A percentile compares a stretch with the other conserved stretches of the same genome.
Evolutionary conservation across 2,329 filamentous ascomycete genomes (phyloP).

Genomic region (Onygena corvina): DNA sequence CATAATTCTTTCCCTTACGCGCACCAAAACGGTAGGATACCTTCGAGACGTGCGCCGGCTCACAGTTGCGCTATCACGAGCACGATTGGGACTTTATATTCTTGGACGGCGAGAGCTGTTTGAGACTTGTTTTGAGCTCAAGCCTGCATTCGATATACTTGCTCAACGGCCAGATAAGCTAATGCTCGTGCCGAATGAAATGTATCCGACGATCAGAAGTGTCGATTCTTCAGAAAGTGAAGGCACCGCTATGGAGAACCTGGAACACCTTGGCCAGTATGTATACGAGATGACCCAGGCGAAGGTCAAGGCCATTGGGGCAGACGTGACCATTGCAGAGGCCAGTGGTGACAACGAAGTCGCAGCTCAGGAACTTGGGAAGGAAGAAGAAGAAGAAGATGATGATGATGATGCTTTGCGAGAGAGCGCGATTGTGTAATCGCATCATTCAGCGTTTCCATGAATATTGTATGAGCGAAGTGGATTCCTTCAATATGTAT

Average conservation of each 20-base stretch:
- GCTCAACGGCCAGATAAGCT: slow-evolving; percentile 70
- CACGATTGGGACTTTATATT: slow-evolving; percentile 81
- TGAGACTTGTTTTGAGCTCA: slow-evolving; percentile 75
- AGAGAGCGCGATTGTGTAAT: slow-evolving; percentile 8
- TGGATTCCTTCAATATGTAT: not conserved
- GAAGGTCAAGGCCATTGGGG: slow-evolving; percentile 48
- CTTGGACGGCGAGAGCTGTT: slow-evolving; percentile 81
- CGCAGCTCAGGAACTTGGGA: slow-evolving; percentile 22
- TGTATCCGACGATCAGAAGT: slow-evolving; percentile 58
- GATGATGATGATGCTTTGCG: slow-evolving; percentile 15
- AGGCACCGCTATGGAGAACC: slow-evolving; percentile 66
- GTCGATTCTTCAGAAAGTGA: slow-evolving; percentile 31
- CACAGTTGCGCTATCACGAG: slow-evolving; percentile 87
- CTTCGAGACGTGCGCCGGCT: slow-evolving; percentile 84
- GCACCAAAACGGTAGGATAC: slow-evolving; percentile 81
- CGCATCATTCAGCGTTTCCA: not conserved
- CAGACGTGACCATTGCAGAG: slow-evolving; percentile 24
- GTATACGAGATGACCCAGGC: slow-evolving; percentile 90
- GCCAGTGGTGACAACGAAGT: slow-evolving; percentile 26
- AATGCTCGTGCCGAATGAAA: slow-evolving; percentile 68
- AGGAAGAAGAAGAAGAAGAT: too few species aligned
- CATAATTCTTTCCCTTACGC: slow-evolving; percentile 82
- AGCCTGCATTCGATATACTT: slow-evolving; percentile 70
- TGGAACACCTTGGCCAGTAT: slow-evolving; percentile 92
- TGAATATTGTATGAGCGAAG: not conserved